Evolutionary conservation across 352 stramenopile genomes (phyloP).

Genomic region (Elongisporangium prolatum): DNA sequence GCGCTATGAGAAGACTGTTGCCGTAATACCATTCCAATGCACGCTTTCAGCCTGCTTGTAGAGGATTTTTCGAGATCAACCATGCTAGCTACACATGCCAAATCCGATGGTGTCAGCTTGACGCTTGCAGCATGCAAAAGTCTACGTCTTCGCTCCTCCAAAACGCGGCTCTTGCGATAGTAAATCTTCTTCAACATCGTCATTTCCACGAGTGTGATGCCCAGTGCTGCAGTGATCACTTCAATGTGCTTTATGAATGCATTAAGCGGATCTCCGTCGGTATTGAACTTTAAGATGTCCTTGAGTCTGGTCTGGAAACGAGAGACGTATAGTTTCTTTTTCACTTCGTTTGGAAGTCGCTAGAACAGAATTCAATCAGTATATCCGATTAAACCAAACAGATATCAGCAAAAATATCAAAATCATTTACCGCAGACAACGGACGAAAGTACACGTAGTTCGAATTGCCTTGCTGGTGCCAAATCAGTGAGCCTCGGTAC

Average conservation of each 20-base stretch:
- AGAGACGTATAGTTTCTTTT: constrained; percentile 68
- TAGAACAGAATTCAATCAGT: constrained; percentile 9
- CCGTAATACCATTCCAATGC: not conserved
- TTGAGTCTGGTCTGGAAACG: constrained; percentile 61
- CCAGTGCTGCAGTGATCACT: constrained; percentile 60
- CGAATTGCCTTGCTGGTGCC: constrained; percentile 51
- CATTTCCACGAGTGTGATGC: constrained; percentile 55
- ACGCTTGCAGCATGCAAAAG: not conserved
- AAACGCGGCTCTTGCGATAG: constrained; percentile 20
- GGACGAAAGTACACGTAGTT: constrained; percentile 42
- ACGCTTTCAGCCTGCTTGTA: not conserved
- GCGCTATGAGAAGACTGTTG: not conserved
- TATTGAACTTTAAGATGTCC: constrained; percentile 76
- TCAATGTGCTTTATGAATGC: constrained; percentile 68
- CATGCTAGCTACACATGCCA: not conserved
- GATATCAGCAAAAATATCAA: no score
- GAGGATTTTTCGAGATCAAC: not conserved
- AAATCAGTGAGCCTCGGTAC: constrained; percentile 57
- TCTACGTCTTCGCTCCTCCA: constrained; percentile 14
- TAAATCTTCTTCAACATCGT: constrained; percentile 49
- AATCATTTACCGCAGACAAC: constrained; percentile 36
- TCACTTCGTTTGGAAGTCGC: constrained; percentile 68
- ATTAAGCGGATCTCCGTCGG: constrained; percentile 61
- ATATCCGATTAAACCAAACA: no score
- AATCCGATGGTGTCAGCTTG: not conserved